Base-by-base conservation (phyloP, 139 green algal species). In the Trebouxia sp. region DNA sequence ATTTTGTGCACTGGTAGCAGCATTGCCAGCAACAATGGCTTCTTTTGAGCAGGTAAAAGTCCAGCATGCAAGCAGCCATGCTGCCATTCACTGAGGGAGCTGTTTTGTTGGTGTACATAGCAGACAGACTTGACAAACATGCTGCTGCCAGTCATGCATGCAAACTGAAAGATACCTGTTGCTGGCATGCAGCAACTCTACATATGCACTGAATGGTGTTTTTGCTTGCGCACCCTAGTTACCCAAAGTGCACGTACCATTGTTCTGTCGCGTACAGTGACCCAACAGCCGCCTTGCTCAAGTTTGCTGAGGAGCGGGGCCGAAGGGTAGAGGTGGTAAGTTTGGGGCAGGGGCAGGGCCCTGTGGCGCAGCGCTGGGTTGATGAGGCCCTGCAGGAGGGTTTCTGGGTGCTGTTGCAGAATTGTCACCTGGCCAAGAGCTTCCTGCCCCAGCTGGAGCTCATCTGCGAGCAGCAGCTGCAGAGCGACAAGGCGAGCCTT, bases 351-450 rank as follows among this genome's bases (percentile, higher is more conserved):
- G 94, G 94, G 7, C 94, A 97, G 85, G 94, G 92, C 1, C 89
- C 81, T 17, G 43, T 89, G 37, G 87, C 87, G 39, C 74, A 91
- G 76, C 55, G 28, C 32, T 45, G 86, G 14, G 90, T 97, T 24
- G 75, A 83, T 38, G 83, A 94, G 45, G 82, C 80, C 6, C 47
- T 48, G 28, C 81, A 87, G 80, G 82, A 41, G 43, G 93, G 93
- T 30, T 88, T 95, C 82, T 97, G 94, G 94, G 89, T 97, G 79
- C 92, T 87, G 75, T 88, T 97, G 42, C 93, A 97, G 87, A 97
- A 97, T 84, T 93, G 89, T 80, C 89, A 93, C 86, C 84, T 93
- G 66, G 82, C 87, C 5, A 79, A 82, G 26, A 86, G 48, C 78
- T 96, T 90, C 89, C 93, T 96, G 92, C 85, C 91, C 6, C 84